A percentile compares a stretch with the other conserved stretches of the same genome.
These are phyloP conservation scores for Penicillium alfredii DNA, from an alignment of 495 filamentous ascomycete genomes.

Conservation along the genomic window DNA sequence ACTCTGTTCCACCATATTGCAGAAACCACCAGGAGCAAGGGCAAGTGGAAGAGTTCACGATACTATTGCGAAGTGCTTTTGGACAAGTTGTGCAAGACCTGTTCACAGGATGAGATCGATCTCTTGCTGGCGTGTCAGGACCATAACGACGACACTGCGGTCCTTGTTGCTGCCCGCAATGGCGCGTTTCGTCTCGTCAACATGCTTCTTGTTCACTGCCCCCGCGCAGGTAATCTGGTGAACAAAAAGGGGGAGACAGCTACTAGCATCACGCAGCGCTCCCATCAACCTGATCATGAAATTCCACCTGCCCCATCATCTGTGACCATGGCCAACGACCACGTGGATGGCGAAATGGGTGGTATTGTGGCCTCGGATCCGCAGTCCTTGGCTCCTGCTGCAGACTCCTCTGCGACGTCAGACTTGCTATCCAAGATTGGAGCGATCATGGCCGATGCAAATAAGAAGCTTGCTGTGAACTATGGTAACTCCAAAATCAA, in stretches of 20 bases:
- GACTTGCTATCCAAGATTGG: constrained; percentile 37
- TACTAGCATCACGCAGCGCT: constrained; percentile 57
- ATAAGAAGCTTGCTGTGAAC: constrained; percentile 35
- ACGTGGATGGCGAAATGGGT: constrained; percentile 27
- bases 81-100: constrained; percentile 68
- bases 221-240: constrained; percentile 69
- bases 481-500: constrained; percentile 37
- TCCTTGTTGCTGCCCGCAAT: constrained; percentile 78
- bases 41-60: constrained; percentile 73
- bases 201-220: constrained; percentile 47
- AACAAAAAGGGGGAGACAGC: constrained; percentile 77
- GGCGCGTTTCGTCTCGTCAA: constrained; percentile 42
- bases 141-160: constrained; percentile 77
- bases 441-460: constrained; percentile 41
- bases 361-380: constrained; percentile 20
- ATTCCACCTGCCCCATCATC: constrained; percentile 39
- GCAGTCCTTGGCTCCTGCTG: constrained; percentile 14
- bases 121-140: constrained; percentile 68
- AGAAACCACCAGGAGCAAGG: constrained; percentile 69
- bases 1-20: constrained; percentile 93
- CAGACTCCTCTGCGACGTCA: constrained; percentile 28
- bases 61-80: constrained; percentile 93
- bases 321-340: constrained; percentile 41
- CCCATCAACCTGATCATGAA: constrained; percentile 27
- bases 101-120: constrained; percentile 61